These are phyloP conservation scores for Leccinum subrobustum DNA, from an alignment of 1,284 basidiomycete genomes.

Conservation along the genomic window DNA sequence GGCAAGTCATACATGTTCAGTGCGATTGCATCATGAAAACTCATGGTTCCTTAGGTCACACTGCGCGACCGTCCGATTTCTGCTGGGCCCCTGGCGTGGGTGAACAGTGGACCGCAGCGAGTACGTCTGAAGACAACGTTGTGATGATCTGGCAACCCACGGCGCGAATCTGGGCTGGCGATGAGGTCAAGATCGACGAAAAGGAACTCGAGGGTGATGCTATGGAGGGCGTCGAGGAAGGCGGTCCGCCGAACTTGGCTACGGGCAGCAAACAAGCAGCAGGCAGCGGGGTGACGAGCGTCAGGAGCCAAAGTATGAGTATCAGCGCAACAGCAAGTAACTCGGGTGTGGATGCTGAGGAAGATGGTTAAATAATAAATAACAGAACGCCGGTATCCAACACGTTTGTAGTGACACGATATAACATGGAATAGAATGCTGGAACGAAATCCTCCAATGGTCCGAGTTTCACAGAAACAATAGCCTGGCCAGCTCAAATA, in stretches of 20 bases:
- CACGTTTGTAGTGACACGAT: constrained; percentile 16
- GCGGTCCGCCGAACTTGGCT: constrained; percentile 21
- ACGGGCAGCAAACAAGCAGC: constrained; percentile 18
- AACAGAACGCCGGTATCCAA: constrained; percentile 23
- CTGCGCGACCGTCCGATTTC: constrained; percentile 78
- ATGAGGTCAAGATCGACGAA: constrained; percentile 75
- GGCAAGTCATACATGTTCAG: constrained; percentile 42
- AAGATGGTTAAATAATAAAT: constrained; percentile 29
- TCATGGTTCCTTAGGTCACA: constrained; percentile 55
- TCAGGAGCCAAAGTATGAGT: constrained; percentile 55
- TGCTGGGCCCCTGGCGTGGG: constrained; percentile 78
- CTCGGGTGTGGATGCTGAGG: constrained; percentile 39
- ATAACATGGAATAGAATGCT: constrained; percentile 2
- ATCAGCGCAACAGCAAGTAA: constrained; percentile 46
- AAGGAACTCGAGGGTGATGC: constrained; percentile 73
- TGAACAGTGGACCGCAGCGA: constrained; percentile 78
- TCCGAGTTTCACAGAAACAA: constrained; percentile 55
- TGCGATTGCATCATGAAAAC: background rate
- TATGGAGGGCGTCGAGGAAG: constrained; percentile 70
- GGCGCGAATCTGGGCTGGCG: constrained; percentile 83
- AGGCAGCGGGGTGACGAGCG: constrained; percentile 32
- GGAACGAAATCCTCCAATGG: constrained; percentile 1
- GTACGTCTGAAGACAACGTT: constrained; percentile 84
- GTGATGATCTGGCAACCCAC: constrained; percentile 89
- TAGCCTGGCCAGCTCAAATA: constrained; percentile 68